phyloP scores from a whole-genome alignment of 192 early-diverging fungal genomes.

The Backusella liffmaniae region DNA sequence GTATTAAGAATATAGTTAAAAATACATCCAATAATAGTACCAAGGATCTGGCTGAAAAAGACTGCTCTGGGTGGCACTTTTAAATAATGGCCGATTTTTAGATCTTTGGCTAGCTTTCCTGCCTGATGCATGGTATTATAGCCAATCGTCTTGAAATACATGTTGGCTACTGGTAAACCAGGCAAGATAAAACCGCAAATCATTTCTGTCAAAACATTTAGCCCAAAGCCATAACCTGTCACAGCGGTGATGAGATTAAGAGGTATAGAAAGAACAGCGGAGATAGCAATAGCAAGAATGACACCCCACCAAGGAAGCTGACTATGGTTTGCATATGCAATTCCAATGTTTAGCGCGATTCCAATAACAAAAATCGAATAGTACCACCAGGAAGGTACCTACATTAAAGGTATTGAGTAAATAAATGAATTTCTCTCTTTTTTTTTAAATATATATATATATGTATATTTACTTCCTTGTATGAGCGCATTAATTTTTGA shows the following conservation, averaged over 20 bases:
- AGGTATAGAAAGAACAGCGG: constrained; percentile 44
- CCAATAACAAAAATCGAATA: constrained; percentile 47
- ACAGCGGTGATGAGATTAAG: constrained; percentile 58
- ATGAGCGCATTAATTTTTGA: constrained; percentile 58
- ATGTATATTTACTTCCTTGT: constrained; percentile 43
- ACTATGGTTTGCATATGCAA: constrained; percentile 32
- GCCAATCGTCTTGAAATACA: constrained; percentile 58
- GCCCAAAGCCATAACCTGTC: constrained; percentile 43
- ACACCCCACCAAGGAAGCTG: constrained; percentile 39
- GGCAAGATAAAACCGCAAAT: constrained; percentile 63
- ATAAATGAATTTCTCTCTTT: background rate
- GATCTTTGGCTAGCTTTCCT: constrained; percentile 49
- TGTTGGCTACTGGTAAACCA: constrained; percentile 53
- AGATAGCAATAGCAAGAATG: constrained; percentile 33
- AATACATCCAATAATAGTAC: constrained; percentile 61
- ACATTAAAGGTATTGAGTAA: background rate
- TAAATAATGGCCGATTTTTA: constrained; percentile 69
- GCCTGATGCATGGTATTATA: constrained; percentile 39
- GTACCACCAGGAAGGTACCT: constrained; percentile 77
- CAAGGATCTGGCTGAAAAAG: constrained; percentile 66
- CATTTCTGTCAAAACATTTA: constrained; percentile 63
- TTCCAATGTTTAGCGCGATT: constrained; percentile 43
- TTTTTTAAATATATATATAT: background rate
- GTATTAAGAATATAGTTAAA: constrained; percentile 55
- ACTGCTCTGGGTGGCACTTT: constrained; percentile 73